Evolutionary conservation across 208 protist species (phyloP).

Genomic region (Crithidia bombi): DNA sequence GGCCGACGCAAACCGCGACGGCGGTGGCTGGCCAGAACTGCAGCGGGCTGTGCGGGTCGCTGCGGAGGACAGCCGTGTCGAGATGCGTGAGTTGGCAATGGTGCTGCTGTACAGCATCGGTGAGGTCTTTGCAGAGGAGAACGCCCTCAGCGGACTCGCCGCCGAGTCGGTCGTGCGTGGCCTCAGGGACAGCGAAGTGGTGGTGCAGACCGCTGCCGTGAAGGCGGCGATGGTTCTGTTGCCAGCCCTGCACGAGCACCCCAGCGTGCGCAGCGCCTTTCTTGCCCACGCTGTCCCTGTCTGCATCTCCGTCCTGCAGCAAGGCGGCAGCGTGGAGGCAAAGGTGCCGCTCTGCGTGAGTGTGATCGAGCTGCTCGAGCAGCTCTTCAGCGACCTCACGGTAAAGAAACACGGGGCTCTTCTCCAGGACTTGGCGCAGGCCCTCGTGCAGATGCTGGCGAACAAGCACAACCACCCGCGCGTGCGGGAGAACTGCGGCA

Average conservation of each 20-base stretch:
- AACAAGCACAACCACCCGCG: conserved; percentile 40
- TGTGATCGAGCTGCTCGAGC: conserved; percentile 74
- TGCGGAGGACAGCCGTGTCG: conserved; percentile 49
- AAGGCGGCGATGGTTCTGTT: conserved; percentile 68
- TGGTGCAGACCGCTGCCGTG: conserved; percentile 66
- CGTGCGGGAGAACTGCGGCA: conserved; percentile 61
- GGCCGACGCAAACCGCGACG: conserved; percentile 49
- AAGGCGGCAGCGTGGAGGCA: conserved; percentile 31
- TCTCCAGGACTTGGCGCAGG: conserved; percentile 37
- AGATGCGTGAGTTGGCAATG: conserved; percentile 89
- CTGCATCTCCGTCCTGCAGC: conserved; percentile 49
- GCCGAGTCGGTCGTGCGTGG: conserved; percentile 69
- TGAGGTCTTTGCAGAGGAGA: conserved; percentile 61
- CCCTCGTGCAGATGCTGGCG: conserved; percentile 45
- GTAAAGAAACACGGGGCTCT: conserved; percentile 54
- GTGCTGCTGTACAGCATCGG: conserved; percentile 79
- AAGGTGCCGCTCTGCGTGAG: conserved; percentile 53
- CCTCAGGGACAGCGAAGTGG: conserved; percentile 55
- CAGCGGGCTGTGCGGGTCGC: conserved; percentile 54
- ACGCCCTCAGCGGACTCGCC: conserved; percentile 34
- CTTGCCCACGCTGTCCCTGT: conserved; percentile 47
- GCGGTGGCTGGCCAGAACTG: conserved; percentile 69
- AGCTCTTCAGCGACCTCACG: conserved; percentile 50
- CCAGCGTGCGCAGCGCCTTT: conserved; percentile 37
- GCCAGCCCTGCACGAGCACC: conserved; percentile 45